Evolutionary conservation across 805 yeast species (phyloP).

Genomic region (Kazachstania africana): DNA sequence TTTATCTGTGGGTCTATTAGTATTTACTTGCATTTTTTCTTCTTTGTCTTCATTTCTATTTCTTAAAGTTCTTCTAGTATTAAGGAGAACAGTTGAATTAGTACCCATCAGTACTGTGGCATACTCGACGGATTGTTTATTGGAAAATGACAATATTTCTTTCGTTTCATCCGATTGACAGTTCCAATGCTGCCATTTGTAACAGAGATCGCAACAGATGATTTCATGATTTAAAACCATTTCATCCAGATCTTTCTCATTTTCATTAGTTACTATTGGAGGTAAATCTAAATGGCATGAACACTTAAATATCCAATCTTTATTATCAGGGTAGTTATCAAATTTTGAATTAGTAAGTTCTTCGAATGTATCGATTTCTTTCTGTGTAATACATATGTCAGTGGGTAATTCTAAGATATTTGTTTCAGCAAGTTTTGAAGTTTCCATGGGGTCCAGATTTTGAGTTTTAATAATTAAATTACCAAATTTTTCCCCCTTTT

Average conservation of each 20-base stretch:
- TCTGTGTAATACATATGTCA: constrained; percentile 16
- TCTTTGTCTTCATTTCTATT: constrained; percentile 1
- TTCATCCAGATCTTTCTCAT: constrained; percentile 7
- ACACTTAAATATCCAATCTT: constrained; percentile 25
- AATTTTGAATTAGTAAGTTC: constrained; percentile 8
- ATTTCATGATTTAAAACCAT: constrained; percentile 12
- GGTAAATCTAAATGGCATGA: constrained; percentile 4
- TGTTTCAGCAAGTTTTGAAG: no score
- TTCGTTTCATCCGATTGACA: constrained; percentile 13
- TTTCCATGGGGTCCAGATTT: background rate
- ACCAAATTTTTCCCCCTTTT: background rate
- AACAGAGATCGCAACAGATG: constrained; percentile 24
- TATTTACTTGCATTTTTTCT: background rate
- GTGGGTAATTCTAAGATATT: constrained; percentile 19
- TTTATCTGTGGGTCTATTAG: constrained; percentile 17
- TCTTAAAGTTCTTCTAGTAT: background rate
- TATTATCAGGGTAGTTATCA: constrained; percentile 10
- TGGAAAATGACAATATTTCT: constrained; percentile 3
- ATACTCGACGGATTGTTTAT: constrained; percentile 14
- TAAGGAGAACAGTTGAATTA: no score
- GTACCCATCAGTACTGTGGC: no score
- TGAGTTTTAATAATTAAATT: background rate
- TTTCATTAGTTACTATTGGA: constrained; percentile 3
- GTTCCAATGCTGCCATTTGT: constrained; percentile 26
- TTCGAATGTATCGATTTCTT: constrained; percentile 13